phyloP scores from a whole-genome alignment of 2,329 filamentous ascomycete genomes.

The Uncinocarpus reesii region DNA sequence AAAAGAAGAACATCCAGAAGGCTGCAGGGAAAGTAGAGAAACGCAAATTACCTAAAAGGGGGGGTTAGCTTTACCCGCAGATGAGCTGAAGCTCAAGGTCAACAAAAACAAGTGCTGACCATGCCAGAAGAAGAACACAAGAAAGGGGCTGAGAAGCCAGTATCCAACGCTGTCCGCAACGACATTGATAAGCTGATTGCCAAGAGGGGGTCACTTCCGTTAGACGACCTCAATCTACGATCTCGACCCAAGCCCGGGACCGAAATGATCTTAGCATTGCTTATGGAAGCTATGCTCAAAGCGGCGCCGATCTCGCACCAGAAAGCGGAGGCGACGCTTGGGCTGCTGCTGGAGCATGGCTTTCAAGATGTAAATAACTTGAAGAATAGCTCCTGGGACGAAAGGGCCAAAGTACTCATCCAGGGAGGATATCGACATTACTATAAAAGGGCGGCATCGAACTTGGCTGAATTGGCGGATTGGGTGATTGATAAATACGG shows the following conservation, averaged over 20 bases:
- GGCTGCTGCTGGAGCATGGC: not conserved
- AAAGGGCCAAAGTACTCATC: not conserved
- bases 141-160: not conserved
- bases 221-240: not conserved
- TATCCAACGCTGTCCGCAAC: not conserved
- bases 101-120: not conserved
- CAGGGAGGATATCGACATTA: constrained; percentile 9
- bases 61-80: not conserved
- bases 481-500: constrained; percentile 4
- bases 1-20: constrained; percentile 5
- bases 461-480: constrained; percentile 5
- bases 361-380: constrained; percentile 2
- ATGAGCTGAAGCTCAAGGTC: too few species aligned
- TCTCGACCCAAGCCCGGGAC: not conserved
- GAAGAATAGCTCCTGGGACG: constrained; percentile 4
- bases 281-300: constrained; percentile 10
- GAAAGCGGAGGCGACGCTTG: constrained; percentile 6
- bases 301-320: constrained; percentile 6
- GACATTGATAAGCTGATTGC: not conserved
- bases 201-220: not conserved
- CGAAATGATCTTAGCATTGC: constrained; percentile 1
- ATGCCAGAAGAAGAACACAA: not conserved
- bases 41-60: not conserved
- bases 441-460: constrained; percentile 1
- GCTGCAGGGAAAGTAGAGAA: not conserved